Evolutionary conservation across 2,329 filamentous ascomycete species (phyloP), one percentile per base, ranked within the genome.

Genomic region (Fusarium duplospermum): DNA sequence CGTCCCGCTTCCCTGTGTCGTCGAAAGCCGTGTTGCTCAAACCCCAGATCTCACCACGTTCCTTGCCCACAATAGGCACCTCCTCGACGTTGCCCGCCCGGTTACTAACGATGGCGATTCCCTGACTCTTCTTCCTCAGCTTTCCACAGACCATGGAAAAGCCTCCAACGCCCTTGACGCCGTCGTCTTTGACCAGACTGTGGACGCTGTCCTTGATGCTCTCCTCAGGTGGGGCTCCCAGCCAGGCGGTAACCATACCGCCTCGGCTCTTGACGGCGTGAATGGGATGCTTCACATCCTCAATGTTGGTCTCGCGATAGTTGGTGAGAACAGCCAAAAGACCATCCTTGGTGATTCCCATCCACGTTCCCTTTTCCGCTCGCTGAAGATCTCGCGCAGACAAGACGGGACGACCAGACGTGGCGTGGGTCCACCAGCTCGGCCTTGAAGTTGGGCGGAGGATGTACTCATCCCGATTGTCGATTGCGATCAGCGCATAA

Each of bases 381-480:
- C 90, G 86, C 77, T 91, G 88, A 14, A 92, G 86, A 79, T 93
- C 90, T 66, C 89, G 86, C 22, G 90, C 85, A 7, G 90, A 92
- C 33, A 92, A 86, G 61, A 92, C 84, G 66, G 85, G 74, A 47
- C 81, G 70, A 16, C 84, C 84, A 35, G 84, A 83, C 42, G 80
- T 78, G 22, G 81, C 80, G 69, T 86, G 86, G 50, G 81, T 86
- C 90, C 90, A 92, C 90, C 90, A 92, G 80, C 91, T 87, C 8
- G 90, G 90, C 67, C 88, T 85, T 62, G 88, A 90, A 2, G 90
- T 92, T 5, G 90, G 90, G 31, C 90, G 87, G 16, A 91, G 85
- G 72, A 92, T 89, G 82, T 89, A 92, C 80, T 92, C 93, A 84
- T 96, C 93, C 76, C 93, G 89, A 81, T 96, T 96, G 83, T 95